Percentiles rank a stretch among this genome's conserved stretches.
Conservation (phyloP, 805 yeast species). For the Candida incommunis region DNA sequence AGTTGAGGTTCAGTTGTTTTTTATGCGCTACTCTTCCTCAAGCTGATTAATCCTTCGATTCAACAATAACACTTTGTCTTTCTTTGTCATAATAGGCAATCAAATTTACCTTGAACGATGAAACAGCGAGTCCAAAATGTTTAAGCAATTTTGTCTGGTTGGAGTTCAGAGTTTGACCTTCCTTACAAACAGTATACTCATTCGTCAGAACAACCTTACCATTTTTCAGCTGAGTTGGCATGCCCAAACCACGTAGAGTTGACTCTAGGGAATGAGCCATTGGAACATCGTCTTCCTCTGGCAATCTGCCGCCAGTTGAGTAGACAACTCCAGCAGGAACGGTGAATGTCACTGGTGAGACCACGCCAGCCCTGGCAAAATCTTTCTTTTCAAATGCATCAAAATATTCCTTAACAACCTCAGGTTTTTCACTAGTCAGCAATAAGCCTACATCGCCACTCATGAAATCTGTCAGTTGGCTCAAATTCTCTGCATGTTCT, state of each 20-base stretch:
- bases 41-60: no score
- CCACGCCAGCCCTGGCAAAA: conserved; percentile 79
- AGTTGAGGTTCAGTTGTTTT: no score
- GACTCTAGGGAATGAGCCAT: conserved; percentile 94
- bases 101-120: conserved; percentile 74
- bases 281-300: conserved; percentile 87
- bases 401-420: conserved; percentile 84
- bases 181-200: conserved; percentile 65
- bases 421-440: conserved; percentile 78
- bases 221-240: conserved; percentile 79
- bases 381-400: conserved; percentile 64
- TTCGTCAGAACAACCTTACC: conserved; percentile 74
- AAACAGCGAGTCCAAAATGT: conserved; percentile 89
- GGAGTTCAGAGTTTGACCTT: conserved; percentile 74
- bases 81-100: conserved; percentile 55
- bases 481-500: conserved; percentile 78
- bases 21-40: no score
- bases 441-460: conserved; percentile 77
- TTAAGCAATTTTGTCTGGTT: conserved; percentile 84
- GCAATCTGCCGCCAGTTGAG: conserved; percentile 88
- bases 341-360: conserved; percentile 67
- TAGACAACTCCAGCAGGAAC: conserved; percentile 86
- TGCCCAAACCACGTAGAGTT: conserved; percentile 75
- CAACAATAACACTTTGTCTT: conserved; percentile 29
- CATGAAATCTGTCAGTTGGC: conserved; percentile 46